Conservation (phyloP, 176 grass and related monocot genomes). For the Oryza coarctata region DNA sequence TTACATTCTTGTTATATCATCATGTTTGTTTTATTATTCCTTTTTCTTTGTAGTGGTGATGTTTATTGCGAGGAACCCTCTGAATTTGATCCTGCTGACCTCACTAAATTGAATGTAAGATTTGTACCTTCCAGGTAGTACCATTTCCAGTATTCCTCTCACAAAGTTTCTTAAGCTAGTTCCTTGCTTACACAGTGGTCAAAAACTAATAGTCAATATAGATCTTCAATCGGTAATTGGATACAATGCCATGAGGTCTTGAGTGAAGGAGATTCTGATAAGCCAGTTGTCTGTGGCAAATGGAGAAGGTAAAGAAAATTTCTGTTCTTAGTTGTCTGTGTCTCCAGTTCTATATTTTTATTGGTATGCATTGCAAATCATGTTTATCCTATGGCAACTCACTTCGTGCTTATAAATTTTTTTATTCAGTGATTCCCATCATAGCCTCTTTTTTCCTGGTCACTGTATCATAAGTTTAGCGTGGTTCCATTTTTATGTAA, state of each 20-base stretch:
- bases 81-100: slow-evolving; percentile 56
- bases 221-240: slow-evolving; percentile 83
- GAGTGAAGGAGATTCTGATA: slow-evolving; percentile 47
- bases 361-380: neutral
- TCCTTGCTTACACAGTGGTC: slow-evolving; percentile 41
- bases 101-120: slow-evolving; percentile 62
- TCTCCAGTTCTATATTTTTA: slow-evolving; percentile 16
- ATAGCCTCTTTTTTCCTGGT: neutral
- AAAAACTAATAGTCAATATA: slow-evolving; percentile 36
- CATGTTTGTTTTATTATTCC: slow-evolving; percentile 21
- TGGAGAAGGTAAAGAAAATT: slow-evolving; percentile 81
- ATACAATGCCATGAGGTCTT: slow-evolving; percentile 75
- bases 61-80: slow-evolving; percentile 41
- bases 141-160: neutral
- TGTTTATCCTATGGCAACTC: slow-evolving; percentile 8
- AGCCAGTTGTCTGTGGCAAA: slow-evolving; percentile 70
- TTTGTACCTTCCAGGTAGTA: slow-evolving; percentile 36
- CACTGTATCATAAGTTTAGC: neutral
- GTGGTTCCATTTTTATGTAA: slow-evolving; percentile 23
- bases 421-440: neutral
- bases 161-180: slow-evolving; percentile 39
- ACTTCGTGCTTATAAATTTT: slow-evolving; percentile 2
- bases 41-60: slow-evolving; percentile 40
- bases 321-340: neutral
- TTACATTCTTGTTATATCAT: slow-evolving; percentile 18